Base-by-base conservation (phyloP, 139 green algal genomes). In the Closterium sp. region DNA sequence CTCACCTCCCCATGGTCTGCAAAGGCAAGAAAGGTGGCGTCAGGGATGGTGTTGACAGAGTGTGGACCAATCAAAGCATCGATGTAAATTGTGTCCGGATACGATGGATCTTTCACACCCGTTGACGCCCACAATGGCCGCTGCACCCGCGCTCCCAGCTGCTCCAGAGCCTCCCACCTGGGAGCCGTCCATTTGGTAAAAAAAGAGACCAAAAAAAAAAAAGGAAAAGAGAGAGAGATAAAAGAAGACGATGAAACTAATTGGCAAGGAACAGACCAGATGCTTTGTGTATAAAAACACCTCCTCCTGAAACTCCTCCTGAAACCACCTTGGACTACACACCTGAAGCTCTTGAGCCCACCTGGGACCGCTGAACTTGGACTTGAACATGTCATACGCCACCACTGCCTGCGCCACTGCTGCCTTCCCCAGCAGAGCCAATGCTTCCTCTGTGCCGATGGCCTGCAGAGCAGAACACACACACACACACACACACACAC, bases 31-130 rank as follows among this genome's bases (percentile, higher is more conserved):
- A 94, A 22, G 32, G 92, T 89, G 31, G 24, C n/a, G 19, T 93
- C 89, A 9, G 92, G 92, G 10, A 94, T 92, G 31, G 92, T 94
- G 84, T 94, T 94, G 88, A 94, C 89, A 21, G 92, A 94, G 31
- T 89, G n/a, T 2, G 92, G 92, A 9, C 92, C 92, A 29, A 94
- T 94, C 30, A 94, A 38, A 17, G n/a, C 31, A 29, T 94, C 92
- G 17, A 94, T 91, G 88, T 94, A 94, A 34, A 91, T 30, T 34
- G 92, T 94, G 28, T 94, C 92, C 21, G 38, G 92, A 50, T 93
- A 94, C 50, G 89, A 34, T 6, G 70, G 30, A 70, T 94, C 70
- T 29, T 94, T 94, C 31, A 73, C 88, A 0, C 89, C 89, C 4
- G 92, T 94, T 5, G 89, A 93, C 24, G 92, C 92, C 92, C 92